Percentiles rank a stretch among this genome's conserved stretches.
Evolutionary conservation across 108 stramenopile species (phyloP).

Genomic region (Skeletonema grethae): DNA sequence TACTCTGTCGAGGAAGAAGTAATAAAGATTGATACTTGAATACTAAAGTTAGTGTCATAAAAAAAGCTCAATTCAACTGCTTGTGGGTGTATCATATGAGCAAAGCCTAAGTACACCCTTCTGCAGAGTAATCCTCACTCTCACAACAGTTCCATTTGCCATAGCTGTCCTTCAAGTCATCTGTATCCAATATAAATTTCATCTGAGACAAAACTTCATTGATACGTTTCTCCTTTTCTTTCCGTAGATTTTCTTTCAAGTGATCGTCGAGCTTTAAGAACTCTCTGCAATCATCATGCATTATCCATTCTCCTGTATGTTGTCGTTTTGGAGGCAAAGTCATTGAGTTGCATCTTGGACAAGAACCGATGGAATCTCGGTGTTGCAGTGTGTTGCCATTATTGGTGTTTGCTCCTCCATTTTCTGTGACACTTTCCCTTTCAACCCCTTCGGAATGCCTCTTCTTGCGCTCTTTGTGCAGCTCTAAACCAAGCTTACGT

Average conservation of each 20-base stretch:
- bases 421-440: not conserved
- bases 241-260: conserved; percentile 65
- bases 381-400: not conserved
- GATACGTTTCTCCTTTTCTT: conserved; percentile 67
- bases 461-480: conserved; percentile 45
- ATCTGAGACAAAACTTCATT: conserved; percentile 63
- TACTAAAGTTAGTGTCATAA: not conserved
- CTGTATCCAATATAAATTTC: conserved; percentile 76
- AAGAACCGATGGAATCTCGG: conserved; percentile 3
- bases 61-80: not conserved
- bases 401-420: not conserved
- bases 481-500: conserved; percentile 36
- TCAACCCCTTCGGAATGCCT: not conserved
- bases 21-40: conserved; percentile 6
- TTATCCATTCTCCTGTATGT: conserved; percentile 63
- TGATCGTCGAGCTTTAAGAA: conserved; percentile 68
- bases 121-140: conserved; percentile 44
- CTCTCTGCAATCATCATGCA: conserved; percentile 64
- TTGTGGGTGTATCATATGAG: too few species aligned
- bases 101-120: conserved; percentile 41
- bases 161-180: conserved; percentile 54
- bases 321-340: not conserved
- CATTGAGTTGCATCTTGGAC: conserved; percentile 29
- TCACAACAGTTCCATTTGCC: conserved; percentile 72
- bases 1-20: conserved; percentile 85